A percentile compares a stretch with the other conserved stretches of the same genome.
Conservation (phyloP, 2,329 filamentous ascomycete species). For the Fusarium sp. region DNA sequence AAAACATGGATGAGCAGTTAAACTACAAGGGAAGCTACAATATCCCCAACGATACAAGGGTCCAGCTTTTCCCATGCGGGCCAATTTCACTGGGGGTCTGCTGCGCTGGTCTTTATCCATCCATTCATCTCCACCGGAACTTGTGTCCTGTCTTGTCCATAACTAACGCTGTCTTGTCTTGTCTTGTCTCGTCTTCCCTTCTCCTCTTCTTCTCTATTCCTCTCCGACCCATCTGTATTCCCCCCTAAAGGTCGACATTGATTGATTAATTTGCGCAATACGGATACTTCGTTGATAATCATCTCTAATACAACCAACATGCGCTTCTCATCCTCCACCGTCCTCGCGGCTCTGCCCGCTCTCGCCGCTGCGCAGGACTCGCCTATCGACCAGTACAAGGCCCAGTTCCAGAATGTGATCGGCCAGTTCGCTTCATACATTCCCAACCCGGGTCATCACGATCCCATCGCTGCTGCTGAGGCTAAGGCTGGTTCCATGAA, state of each 20-base stretch:
- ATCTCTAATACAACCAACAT: conserved; percentile 56
- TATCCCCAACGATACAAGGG: conserved; percentile 46
- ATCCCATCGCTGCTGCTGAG: conserved; percentile 57
- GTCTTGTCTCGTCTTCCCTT: conserved; percentile 27
- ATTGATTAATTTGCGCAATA: conserved; percentile 9
- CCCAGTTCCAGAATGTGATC: conserved; percentile 73
- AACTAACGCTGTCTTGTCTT: conserved; percentile 20
- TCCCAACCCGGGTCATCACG: conserved; percentile 60
- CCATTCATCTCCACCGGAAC: conserved; percentile 42
- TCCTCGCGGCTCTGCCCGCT: conserved; percentile 67
- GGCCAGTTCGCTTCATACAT: conserved; percentile 69
- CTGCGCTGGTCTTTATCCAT: conserved; percentile 35
- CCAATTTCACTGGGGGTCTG: conserved; percentile 31
- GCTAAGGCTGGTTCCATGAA: conserved; percentile 57
- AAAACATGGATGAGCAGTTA: conserved; percentile 10
- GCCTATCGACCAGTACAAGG: conserved; percentile 69
- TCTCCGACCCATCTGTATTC: conserved; percentile 8
- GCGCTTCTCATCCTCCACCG: conserved; percentile 67
- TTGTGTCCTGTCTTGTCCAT: conserved; percentile 22
- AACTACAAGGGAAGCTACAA: conserved; percentile 17
- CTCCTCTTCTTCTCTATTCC: conserved; percentile 25
- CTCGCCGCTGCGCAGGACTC: conserved; percentile 66
- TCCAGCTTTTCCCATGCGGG: conserved; percentile 40
- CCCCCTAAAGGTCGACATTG: conserved; percentile 6
- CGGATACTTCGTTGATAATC: conserved; percentile 1